Evolutionary conservation across 441 rosid genomes (phyloP), one percentile per base, ranked within the genome.

Genomic region (Euphorbia schlechtendalii): DNA sequence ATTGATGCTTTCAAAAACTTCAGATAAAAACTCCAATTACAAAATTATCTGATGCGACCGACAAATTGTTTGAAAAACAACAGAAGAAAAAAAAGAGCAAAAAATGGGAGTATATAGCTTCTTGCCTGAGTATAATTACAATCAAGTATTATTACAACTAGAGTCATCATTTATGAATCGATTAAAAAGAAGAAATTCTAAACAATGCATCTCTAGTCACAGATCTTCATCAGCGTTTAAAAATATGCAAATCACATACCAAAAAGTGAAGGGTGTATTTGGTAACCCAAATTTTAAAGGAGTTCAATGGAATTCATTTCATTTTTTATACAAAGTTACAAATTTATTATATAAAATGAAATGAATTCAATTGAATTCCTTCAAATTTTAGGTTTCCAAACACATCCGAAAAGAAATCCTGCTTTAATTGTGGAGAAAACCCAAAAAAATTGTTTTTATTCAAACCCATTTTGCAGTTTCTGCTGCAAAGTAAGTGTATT

Each of bases 351-450:
- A 27, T 27, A 27, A 27, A 27, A 27, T 27, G 30, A 27, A 27
- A 27, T 27, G 30, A 27, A 27, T 27, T 27, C 30, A 27, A 27
- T 27, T 27, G 30, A 27, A 27, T 27, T 27, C 30, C 30, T 27
- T 27, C 30, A 27, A 27, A 27, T 1, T 27, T 27, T 27, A 27
- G 30, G 30, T 27, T 27, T 27, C 30, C 30, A 27, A 27, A 27
- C 30, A 27, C 49, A 61, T 56, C 70, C 63, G 63, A 48, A 66
- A 32, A 63, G 25, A 36, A 2, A 5, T 43, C 30, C 49, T 10
- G 21, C 13, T n/a, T n/a, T n/a, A n/a, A 57, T 15, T n/a, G 61
- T 55, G 36, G 56, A 65, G 65, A 36, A 63, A 57, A n/a, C n/a
- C n/a, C n/a, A n/a, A n/a, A n/a, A n/a, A n/a, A n/a, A n/a, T n/a